Base-by-base conservation (phyloP, 2,329 filamentous ascomycete genomes). In the Bipolaris cookei region DNA sequence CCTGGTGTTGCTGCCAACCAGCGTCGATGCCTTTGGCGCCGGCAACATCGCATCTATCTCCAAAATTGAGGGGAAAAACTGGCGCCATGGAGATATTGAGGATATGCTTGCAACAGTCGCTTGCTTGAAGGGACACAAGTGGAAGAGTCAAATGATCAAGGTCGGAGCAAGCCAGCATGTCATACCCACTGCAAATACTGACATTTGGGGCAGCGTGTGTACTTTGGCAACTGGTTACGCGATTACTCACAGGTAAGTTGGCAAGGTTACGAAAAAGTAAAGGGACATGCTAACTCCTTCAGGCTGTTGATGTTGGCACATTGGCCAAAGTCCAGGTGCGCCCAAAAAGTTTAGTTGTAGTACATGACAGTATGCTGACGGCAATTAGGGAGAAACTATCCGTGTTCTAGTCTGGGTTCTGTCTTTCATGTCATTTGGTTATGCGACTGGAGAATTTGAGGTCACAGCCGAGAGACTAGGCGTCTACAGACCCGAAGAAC, bases 401-500 rank as follows among this genome's bases (percentile, higher is more conserved):
- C 80, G 83, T 32, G 77, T 84, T 50, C 78, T 85, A 32, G 80
- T 85, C 16, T 83, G 82, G 74, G 79, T 85, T 11, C 72, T 85
- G 56, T 82, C 79, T 2, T 84, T 84, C 71, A 82, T 85, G 78
- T 79, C 78, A 42, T 85, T 85, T 63, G 83, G 83, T 16, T 85
- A 84, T 67, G 83, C 82, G 7, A 85, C 83, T 14, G 79, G 77
- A 50, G 83, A 85, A 61, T 85, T 85, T 58, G 83, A 85, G 63
- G 83, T 85, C 41, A 85, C 83, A 0, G 70, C 78, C 3, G 82
- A 84, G 37, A 73, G 83, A 35, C 75, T 85, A 6, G 83, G 83
- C 30, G 69, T 71, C 3, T 76, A 77, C 48, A 64, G 81, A 30
- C 82, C 82, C 14, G 81, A 83, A 56, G 83, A 85, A 65, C 83